Evolutionary conservation across 2,329 filamentous ascomycete species (phyloP).

Genomic region (Cryphonectria parasitica): DNA sequence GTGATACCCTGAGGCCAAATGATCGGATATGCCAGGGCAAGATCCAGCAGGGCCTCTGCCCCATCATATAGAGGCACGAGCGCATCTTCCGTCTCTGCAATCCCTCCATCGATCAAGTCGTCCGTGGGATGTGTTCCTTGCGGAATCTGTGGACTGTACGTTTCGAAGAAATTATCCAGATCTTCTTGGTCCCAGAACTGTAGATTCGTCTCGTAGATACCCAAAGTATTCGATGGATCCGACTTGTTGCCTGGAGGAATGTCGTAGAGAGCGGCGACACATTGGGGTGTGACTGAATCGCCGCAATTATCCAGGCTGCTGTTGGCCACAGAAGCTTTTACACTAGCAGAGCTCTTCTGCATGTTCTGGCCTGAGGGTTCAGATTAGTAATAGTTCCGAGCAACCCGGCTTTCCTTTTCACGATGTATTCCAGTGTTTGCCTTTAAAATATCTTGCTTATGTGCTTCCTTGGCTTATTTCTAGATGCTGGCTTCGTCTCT

Average conservation of each 20-base stretch:
- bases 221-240: constrained; percentile 31
- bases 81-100: constrained; percentile 18
- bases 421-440: not conserved
- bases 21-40: constrained; percentile 42
- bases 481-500: not conserved
- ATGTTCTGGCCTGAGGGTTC: not conserved
- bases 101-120: constrained; percentile 20
- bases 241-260: constrained; percentile 29
- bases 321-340: not conserved
- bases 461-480: not conserved
- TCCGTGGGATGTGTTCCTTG: constrained; percentile 20
- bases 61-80: constrained; percentile 31
- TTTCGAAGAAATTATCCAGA: constrained; percentile 17
- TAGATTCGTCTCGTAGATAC: constrained; percentile 38
- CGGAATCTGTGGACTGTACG: constrained; percentile 15
- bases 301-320: constrained; percentile 22
- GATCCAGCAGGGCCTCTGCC: constrained; percentile 43
- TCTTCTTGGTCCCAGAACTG: constrained; percentile 38
- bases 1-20: constrained; percentile 45
- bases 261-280: constrained; percentile 28
- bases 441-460: no score
- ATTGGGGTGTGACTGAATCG: constrained; percentile 15
- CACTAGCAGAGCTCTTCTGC: not conserved
- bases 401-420: not conserved
- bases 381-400: not conserved